Conservation (phyloP, 2,329 filamentous ascomycete species). For the Gremmenia infestans region DNA sequence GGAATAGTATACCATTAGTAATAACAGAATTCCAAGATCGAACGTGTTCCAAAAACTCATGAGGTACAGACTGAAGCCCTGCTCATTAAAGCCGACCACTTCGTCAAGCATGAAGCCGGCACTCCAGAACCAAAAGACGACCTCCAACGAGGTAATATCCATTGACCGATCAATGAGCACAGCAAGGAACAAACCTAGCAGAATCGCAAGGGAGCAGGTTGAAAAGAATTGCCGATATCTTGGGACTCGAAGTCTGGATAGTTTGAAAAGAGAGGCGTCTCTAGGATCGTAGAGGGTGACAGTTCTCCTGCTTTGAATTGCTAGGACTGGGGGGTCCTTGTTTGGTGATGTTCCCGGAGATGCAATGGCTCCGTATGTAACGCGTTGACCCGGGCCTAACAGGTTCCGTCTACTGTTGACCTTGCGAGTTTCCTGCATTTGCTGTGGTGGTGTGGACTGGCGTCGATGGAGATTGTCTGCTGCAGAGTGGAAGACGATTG, state of each 20-base stretch:
- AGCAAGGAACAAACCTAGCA: constrained; percentile 80
- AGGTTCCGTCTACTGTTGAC: constrained; percentile 17
- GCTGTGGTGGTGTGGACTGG: constrained; percentile 33
- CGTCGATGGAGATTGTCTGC: constrained; percentile 77
- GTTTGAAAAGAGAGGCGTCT: constrained; percentile 85
- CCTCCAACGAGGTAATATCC: constrained; percentile 76
- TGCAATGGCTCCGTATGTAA: constrained; percentile 36
- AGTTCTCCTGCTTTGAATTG: constrained; percentile 42
- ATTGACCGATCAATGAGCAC: constrained; percentile 72
- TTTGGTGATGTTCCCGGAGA: constrained; percentile 24
- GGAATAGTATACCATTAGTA: constrained; percentile 85
- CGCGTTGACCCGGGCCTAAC: constrained; percentile 19
- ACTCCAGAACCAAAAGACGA: constrained; percentile 97
- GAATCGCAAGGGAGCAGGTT: constrained; percentile 77
- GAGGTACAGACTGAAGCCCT: constrained; percentile 92
- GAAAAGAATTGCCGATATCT: constrained; percentile 89
- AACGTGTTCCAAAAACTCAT: constrained; percentile 99
- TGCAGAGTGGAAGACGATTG: constrained; percentile 87
- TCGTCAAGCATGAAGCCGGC: constrained; percentile 96
- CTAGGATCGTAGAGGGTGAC: constrained; percentile 86
- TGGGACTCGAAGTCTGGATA: constrained; percentile 84
- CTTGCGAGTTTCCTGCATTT: constrained; percentile 8
- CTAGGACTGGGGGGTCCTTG: constrained; percentile 15
- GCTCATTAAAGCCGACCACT: constrained; percentile 91
- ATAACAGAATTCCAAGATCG: constrained; percentile 80